Evolutionary conservation across 2,329 filamentous ascomycete species (phyloP), one percentile per base, ranked within the genome.

Genomic region (Sarocladiaceae sp.): DNA sequence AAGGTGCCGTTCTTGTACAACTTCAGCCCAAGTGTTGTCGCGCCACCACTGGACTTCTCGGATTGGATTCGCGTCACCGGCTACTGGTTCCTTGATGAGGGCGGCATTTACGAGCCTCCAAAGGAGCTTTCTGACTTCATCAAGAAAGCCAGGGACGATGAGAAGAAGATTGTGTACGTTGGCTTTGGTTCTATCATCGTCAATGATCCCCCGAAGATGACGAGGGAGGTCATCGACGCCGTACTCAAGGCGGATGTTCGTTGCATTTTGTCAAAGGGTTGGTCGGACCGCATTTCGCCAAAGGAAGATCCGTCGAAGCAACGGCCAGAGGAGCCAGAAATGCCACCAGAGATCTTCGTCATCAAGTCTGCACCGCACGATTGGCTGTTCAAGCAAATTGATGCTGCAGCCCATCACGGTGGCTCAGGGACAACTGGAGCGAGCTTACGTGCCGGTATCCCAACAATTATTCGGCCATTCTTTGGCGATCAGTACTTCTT

Each of bases 401-500:
- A 99, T 63, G 94, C 93, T 4, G 93, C 89, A 3, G 90, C 89
- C 7, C 94, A 99, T 65, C 94, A 99, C 64, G 94, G 94, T 46
- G 94, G 94, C 4, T 90, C 91, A 4, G 94, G 94, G 2, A 99
- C 94, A 0, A 99, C 94, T 0, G 94, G 94, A 2, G 94, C 94
- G 1, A 96, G 90, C 66, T 75, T 99, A 47, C 81, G 94, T 50
- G 92, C 92, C 1, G 94, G 94, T 2, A 83, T 96, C 4, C 94
- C 94, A 0, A 97, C 94, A 0, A 92, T 99, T 57, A 88, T 97
- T 64, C 89, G 93, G 55, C 94, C 94, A 0, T 99, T 97, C 74
- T 99, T 99, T 64, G 94, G 94, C 4, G 94, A 99, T 62, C 94
- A 99, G 65, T 97, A 88, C 76, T 99, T 99, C 75, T 97, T 96